Evolutionary conservation across 495 filamentous ascomycete species (phyloP).

Genomic region (Aspergillus funiculosus): DNA sequence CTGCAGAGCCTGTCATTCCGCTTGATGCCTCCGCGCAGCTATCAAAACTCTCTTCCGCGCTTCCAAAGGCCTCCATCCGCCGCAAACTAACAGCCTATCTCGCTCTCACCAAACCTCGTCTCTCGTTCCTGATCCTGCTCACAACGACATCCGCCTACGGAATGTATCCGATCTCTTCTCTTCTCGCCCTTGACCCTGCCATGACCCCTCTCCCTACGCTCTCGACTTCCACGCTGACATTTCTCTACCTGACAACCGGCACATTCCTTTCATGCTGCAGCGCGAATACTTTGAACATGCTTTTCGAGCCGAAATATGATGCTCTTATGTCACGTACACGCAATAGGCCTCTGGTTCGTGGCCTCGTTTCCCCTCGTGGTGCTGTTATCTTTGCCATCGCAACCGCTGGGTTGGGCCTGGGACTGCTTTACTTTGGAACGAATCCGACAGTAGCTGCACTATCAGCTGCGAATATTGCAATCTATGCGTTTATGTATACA

Average conservation of each 20-base stretch:
- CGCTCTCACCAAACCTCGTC: conserved; percentile 87
- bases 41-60: conserved; percentile 62
- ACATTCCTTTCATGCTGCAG: conserved; percentile 79
- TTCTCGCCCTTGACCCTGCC: conserved; percentile 50
- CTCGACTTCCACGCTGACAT: conserved; percentile 78
- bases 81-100: conserved; percentile 79
- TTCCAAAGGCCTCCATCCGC: conserved; percentile 63
- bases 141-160: conserved; percentile 89
- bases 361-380: conserved; percentile 66
- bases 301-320: conserved; percentile 85
- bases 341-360: conserved; percentile 81
- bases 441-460: conserved; percentile 90
- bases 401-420: conserved; percentile 60
- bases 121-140: conserved; percentile 86
- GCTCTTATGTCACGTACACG: conserved; percentile 87
- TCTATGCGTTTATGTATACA: conserved; percentile 91
- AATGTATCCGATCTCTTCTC: conserved; percentile 72
- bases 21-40: conserved; percentile 80
- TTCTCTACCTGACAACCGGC: conserved; percentile 84
- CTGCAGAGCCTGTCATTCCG: conserved; percentile 48
- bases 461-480: conserved; percentile 73
- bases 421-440: conserved; percentile 75
- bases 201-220: conserved; percentile 74
- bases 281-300: conserved; percentile 96
- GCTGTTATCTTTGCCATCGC: conserved; percentile 73